Conservation (phyloP, 441 rosid genomes). For the Gossypium schwendimanii region DNA sequence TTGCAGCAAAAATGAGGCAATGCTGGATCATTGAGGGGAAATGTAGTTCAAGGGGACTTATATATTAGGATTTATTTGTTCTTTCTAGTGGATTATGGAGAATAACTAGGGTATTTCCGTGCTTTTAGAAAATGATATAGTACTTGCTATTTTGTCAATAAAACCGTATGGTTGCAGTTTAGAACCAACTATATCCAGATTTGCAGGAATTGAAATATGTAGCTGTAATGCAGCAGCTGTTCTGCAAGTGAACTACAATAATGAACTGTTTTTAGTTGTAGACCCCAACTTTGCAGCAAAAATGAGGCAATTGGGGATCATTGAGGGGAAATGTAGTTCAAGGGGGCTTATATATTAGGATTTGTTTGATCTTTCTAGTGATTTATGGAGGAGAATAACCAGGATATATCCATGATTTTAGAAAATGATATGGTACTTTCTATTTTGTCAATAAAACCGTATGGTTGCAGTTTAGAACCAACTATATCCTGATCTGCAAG, state of each 20-base stretch:
- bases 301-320: neutral
- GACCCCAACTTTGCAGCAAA: neutral
- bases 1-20: neutral
- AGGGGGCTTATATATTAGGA: neutral
- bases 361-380: neutral
- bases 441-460: neutral
- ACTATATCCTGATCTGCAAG: no score
- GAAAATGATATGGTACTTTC: neutral
- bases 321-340: neutral
- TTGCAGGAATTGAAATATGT: no score
- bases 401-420: neutral
- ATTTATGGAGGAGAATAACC: neutral
- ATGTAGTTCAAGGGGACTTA: neutral
- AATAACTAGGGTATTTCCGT: neutral
- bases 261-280: neutral
- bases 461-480: no score
- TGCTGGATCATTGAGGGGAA: neutral
- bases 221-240: neutral
- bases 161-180: no score
- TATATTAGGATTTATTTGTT: neutral
- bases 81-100: neutral
- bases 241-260: neutral
- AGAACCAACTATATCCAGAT: no score
- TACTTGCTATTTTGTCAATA: neutral
- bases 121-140: neutral